Evolutionary conservation across 139 green algal genomes (phyloP).

Genomic region (Coccomyxa sp.): DNA sequence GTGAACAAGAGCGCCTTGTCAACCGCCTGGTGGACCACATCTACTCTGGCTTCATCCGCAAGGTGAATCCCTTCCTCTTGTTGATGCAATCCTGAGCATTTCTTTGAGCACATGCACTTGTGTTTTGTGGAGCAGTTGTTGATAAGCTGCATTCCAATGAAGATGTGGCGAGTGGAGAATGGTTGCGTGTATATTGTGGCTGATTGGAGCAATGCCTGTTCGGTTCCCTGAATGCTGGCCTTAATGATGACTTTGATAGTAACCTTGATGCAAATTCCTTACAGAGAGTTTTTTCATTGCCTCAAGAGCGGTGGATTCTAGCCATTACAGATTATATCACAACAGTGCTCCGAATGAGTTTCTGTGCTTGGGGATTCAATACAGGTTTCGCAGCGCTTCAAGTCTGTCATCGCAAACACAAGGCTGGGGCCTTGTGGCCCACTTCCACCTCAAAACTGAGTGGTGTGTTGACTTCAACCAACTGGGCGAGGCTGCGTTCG

Average conservation of each 20-base stretch:
- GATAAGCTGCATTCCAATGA: not conserved
- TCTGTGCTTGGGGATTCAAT: no score
- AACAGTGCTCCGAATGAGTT: no score
- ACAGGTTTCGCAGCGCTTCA: no score
- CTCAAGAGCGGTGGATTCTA: no score
- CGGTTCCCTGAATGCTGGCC: not conserved
- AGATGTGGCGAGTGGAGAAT: not conserved
- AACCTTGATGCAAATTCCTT: no score
- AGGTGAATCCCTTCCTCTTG: not conserved
- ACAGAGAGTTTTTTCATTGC: no score
- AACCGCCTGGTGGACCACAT: slow-evolving; percentile 20
- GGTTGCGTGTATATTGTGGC: not conserved
- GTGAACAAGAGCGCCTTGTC: slow-evolving; percentile 10
- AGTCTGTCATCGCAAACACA: not conserved
- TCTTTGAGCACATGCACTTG: not conserved
- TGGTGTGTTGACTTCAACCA: not conserved
- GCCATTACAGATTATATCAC: no score
- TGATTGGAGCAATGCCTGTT: not conserved
- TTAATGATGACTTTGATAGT: not conserved
- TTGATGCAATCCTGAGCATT: not conserved
- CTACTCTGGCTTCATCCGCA: slow-evolving; percentile 19
- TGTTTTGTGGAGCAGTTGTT: not conserved
- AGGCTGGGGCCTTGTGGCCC: not conserved
- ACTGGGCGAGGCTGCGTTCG: not conserved
- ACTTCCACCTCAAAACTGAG: not conserved